Percentiles rank a stretch among this genome's conserved stretches.
phyloP scores from a whole-genome alignment of 805 yeast genomes.

The Dipodascus geniculatus region DNA sequence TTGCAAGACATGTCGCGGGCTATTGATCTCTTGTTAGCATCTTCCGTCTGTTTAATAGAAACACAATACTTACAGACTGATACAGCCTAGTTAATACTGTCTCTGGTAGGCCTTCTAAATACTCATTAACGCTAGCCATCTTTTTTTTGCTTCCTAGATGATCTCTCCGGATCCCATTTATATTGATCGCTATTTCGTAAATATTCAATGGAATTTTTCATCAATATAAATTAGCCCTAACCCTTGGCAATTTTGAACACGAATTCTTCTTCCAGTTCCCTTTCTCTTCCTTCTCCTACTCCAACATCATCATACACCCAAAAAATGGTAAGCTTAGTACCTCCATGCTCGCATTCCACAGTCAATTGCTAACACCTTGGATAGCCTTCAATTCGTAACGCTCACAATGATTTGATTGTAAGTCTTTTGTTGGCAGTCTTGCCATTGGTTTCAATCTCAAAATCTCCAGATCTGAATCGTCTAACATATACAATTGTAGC shows the following conservation, averaged over 20 bases:
- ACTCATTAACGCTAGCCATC: constrained; percentile 71
- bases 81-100: constrained; percentile 73
- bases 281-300: background rate
- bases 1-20: constrained; percentile 91
- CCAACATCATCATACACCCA: background rate
- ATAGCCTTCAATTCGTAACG: constrained; percentile 75
- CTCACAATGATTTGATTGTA: constrained; percentile 74
- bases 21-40: constrained; percentile 11
- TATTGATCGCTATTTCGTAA: no score
- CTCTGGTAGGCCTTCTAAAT: constrained; percentile 82
- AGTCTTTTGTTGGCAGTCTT: constrained; percentile 5
- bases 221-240: background rate
- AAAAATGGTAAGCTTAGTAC: background rate
- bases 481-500: constrained; percentile 26
- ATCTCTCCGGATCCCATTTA: no score
- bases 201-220: background rate
- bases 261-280: background rate
- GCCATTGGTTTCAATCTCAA: background rate
- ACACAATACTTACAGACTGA: constrained; percentile 34
- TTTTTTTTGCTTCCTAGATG: background rate
- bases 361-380: background rate
- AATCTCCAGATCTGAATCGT: background rate
- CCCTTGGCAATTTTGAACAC: background rate
- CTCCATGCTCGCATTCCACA: no score
- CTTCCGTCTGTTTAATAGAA: background rate